phyloP scores from a whole-genome alignment of 169 alveolate genomes.

The Cryptosporidium muris region DNA sequence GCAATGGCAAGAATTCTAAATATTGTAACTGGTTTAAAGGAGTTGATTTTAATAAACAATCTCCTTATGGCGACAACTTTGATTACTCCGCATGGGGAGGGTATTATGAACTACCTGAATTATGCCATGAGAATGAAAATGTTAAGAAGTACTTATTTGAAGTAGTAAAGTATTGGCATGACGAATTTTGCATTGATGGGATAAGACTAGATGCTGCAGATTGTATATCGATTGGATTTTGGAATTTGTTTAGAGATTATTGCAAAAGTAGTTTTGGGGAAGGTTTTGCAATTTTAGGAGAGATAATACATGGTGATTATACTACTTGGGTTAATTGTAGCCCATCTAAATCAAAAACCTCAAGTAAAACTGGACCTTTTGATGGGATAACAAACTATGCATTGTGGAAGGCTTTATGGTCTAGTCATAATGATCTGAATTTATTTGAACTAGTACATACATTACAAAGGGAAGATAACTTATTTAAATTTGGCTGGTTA shows the following conservation, averaged over 20 bases:
- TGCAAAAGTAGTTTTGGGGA: conserved; percentile 53
- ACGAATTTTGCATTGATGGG: conserved; percentile 52
- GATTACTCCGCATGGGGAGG: conserved; percentile 64
- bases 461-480: conserved; percentile 5
- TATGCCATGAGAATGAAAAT: conserved; percentile 20
- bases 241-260: conserved; percentile 41
- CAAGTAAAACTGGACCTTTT: conserved; percentile 26
- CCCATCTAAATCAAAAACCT: not conserved
- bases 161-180: conserved; percentile 49
- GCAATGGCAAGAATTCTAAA: conserved; percentile 30
- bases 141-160: conserved; percentile 56
- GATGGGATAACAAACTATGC: conserved; percentile 59
- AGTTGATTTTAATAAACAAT: conserved; percentile 26
- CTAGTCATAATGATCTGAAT: conserved; percentile 19
- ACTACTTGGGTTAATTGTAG: conserved; percentile 44
- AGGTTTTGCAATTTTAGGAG: conserved; percentile 48
- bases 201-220: conserved; percentile 66
- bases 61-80: conserved; percentile 58
- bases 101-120: conserved; percentile 36
- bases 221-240: conserved; percentile 35
- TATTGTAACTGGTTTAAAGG: conserved; percentile 58
- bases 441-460: conserved; percentile 7
- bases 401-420: conserved; percentile 64
- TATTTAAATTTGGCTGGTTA: conserved; percentile 40
- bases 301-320: conserved; percentile 33